Evolutionary conservation across 306 rosid species (phyloP).

Genomic region (Quillaja saponaria): DNA sequence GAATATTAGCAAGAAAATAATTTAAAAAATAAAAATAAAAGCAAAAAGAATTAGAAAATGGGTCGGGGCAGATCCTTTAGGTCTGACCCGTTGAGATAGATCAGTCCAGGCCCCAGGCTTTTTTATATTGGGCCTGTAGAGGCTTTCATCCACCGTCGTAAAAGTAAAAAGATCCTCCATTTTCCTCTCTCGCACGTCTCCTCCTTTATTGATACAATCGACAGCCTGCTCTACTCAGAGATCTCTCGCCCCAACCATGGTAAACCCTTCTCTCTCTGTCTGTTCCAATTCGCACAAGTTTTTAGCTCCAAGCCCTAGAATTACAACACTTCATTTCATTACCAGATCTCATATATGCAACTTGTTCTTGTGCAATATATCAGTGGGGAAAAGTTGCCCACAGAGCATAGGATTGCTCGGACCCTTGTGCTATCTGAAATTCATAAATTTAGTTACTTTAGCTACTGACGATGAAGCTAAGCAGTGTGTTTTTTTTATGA

Average conservation of each 20-base stretch:
- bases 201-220: constrained; percentile 13
- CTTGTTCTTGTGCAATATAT: neutral
- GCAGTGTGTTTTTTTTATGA: neutral
- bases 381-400: neutral
- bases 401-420: neutral
- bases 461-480: neutral
- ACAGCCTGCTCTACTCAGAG: constrained; percentile 9
- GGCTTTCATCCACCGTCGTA: neutral
- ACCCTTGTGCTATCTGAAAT: neutral
- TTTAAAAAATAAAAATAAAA: no score
- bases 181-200: neutral
- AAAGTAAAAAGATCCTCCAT: neutral
- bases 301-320: no score
- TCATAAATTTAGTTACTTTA: neutral
- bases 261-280: constrained; percentile 1
- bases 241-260: constrained; percentile 37
- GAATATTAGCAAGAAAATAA: no score
- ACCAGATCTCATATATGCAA: constrained; percentile 21
- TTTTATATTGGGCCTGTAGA: constrained; percentile 18
- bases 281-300: neutral
- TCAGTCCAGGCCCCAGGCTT: no score
- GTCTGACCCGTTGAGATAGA: no score
- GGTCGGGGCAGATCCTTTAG: no score
- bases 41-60: no score
- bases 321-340: neutral